Percentiles rank a stretch among this genome's conserved stretches.
Conservation (phyloP, 108 stramenopile species). For the Parietichytrium sp. region DNA sequence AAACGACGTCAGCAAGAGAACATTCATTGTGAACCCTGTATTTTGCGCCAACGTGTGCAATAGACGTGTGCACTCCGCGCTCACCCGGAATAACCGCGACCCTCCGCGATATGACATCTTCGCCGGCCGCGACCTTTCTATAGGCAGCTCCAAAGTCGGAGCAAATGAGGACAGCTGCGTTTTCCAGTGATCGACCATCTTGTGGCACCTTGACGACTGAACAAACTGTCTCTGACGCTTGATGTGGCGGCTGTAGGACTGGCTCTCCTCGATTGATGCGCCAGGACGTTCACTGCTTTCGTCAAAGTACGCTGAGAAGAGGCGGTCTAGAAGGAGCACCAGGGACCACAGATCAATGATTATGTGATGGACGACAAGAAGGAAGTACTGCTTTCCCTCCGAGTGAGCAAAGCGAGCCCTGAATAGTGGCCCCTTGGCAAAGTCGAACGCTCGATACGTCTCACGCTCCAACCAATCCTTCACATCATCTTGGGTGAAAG, state of each 20-base stretch:
- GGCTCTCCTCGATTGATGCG: too few species aligned
- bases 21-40: background rate
- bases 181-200: background rate
- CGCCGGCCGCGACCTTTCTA: background rate
- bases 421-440: conserved; percentile 9
- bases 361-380: conserved; percentile 23
- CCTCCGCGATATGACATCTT: background rate
- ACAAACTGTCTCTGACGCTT: background rate
- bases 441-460: background rate
- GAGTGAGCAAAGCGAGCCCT: background rate
- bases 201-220: background rate
- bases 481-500: background rate
- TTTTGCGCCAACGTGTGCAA: background rate
- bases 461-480: background rate
- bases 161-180: background rate
- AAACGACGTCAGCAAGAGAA: background rate
- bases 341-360: conserved; percentile 24
- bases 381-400: background rate
- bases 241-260: conserved; percentile 12
- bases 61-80: background rate
- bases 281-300: too few species aligned
- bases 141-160: background rate
- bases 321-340: background rate
- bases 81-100: background rate
- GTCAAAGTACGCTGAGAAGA: conserved; percentile 3